These are phyloP conservation scores for Candolleomyces eurysporus DNA, from an alignment of 768 basidiomycete genomes.

Conservation along the genomic window DNA sequence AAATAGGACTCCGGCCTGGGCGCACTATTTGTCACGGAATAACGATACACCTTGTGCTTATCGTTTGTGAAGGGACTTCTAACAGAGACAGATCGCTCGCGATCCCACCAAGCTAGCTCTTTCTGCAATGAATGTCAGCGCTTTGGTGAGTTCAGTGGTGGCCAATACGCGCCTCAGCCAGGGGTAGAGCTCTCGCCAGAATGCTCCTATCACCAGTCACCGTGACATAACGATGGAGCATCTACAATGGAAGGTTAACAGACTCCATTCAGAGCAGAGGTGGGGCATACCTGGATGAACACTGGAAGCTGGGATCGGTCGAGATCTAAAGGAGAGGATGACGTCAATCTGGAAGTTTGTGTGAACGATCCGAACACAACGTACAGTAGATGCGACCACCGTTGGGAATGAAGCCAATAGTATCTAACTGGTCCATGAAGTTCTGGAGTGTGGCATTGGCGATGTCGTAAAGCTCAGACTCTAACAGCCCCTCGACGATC, in stretches of 20 bases:
- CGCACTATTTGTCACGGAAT: constrained; percentile 77
- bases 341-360: neutral
- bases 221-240: constrained; percentile 83
- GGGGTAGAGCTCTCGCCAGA: constrained; percentile 74
- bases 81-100: constrained; percentile 67
- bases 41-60: constrained; percentile 66
- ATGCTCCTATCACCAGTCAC: constrained; percentile 71
- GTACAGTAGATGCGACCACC: constrained; percentile 89
- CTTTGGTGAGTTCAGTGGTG: neutral
- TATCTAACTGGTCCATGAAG: constrained; percentile 91
- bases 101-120: constrained; percentile 83
- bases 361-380: constrained; percentile 10
- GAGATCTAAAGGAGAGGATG: constrained; percentile 47
- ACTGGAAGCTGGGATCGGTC: constrained; percentile 92
- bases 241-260: constrained; percentile 40
- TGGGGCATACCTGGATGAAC: constrained; percentile 65
- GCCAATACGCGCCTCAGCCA: constrained; percentile 60
- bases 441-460: constrained; percentile 82
- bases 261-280: neutral
- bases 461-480: constrained; percentile 70
- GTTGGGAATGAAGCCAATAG: constrained; percentile 90
- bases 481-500: constrained; percentile 85
- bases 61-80: constrained; percentile 68
- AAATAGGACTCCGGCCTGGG: constrained; percentile 87
- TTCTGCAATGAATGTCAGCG: constrained; percentile 36